Conservation (phyloP, 2,329 filamentous ascomycete species). For the Penicillium brasilianum region DNA sequence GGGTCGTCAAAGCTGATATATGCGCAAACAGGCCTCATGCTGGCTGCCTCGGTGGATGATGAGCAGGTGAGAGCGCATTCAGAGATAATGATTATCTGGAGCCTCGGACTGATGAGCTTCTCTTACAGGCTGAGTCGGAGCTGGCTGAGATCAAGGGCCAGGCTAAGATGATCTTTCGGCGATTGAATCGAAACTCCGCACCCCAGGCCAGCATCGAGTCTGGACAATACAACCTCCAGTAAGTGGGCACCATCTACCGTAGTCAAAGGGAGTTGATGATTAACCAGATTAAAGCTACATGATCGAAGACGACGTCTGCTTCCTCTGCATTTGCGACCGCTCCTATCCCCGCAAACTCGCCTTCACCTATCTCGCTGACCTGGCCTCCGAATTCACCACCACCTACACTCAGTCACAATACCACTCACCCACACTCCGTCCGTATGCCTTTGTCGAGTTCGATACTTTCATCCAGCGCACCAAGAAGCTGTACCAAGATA, state of each 20-base stretch:
- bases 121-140: constrained; percentile 67
- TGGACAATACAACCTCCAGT: constrained; percentile 84
- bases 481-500: constrained; percentile 91
- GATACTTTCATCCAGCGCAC: constrained; percentile 95
- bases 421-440: constrained; percentile 74
- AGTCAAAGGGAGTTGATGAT: not conserved
- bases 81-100: constrained; percentile 1
- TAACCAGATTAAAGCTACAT: constrained; percentile 68
- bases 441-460: constrained; percentile 97
- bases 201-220: constrained; percentile 91
- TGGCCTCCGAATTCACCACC: constrained; percentile 86
- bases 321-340: constrained; percentile 89
- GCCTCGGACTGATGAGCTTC: constrained; percentile 8
- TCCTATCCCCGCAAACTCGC: constrained; percentile 97
- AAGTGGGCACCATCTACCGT: constrained; percentile 42
- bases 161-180: constrained; percentile 86
- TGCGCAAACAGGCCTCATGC: constrained; percentile 74
- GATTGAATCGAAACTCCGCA: constrained; percentile 86
- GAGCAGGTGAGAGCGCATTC: constrained; percentile 64
- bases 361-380: constrained; percentile 95
- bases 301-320: constrained; percentile 81
- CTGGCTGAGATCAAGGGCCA: constrained; percentile 88
- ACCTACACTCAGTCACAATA: constrained; percentile 79
- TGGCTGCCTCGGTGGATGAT: constrained; percentile 94
- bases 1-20: constrained; percentile 30